phyloP scores from a whole-genome alignment of 1,284 basidiomycete genomes.

The Gomphus sp. region DNA sequence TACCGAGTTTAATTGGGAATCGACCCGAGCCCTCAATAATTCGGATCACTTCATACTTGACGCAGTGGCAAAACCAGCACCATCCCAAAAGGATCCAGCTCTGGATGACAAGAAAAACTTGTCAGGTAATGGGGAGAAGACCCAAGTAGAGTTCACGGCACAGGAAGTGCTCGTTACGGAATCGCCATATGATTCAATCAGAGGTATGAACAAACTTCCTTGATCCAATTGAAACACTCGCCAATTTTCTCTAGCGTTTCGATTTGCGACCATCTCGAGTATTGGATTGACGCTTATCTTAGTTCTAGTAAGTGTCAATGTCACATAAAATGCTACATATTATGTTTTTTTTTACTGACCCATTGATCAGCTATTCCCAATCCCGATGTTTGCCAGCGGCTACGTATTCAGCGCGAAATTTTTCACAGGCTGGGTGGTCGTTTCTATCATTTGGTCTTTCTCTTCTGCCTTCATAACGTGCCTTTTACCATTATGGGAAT shows the following conservation, averaged over 20 bases:
- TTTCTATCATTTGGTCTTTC: slow-evolving; percentile 14
- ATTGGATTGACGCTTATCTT: background rate
- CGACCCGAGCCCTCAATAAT: slow-evolving; percentile 27
- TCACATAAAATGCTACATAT: slow-evolving; percentile 15
- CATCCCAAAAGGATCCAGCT: background rate
- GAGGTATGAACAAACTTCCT: no score
- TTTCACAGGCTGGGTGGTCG: background rate
- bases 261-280: background rate
- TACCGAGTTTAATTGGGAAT: slow-evolving; percentile 13
- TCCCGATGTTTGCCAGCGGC: slow-evolving; percentile 14
- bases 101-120: no score
- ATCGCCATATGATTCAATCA: no score
- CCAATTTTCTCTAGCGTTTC: background rate
- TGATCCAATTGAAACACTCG: no score
- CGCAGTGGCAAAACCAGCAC: background rate
- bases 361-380: background rate
- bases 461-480: slow-evolving; percentile 15
- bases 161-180: no score
- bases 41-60: background rate
- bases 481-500: slow-evolving; percentile 15
- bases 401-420: background rate
- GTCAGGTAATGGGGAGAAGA: no score
- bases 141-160: no score
- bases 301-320: slow-evolving; percentile 13
- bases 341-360: slow-evolving; percentile 11